phyloP scores from a whole-genome alignment of 345 rosid species.

The Limnanthes douglasii region DNA sequence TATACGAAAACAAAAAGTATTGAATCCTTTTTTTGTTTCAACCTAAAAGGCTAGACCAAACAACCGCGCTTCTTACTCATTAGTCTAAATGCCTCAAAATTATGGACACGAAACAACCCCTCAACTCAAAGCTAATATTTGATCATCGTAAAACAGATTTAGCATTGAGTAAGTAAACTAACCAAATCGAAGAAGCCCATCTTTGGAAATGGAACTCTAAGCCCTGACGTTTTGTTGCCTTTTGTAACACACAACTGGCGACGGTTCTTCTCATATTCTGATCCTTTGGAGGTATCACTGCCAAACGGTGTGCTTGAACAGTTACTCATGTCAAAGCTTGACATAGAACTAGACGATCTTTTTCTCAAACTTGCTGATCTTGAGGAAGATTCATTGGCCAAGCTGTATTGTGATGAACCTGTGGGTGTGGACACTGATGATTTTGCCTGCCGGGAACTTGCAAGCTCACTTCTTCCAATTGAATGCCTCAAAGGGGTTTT shows the following conservation, averaged over 20 bases:
- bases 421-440: constrained; percentile 7
- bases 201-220: constrained; percentile 32
- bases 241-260: background rate
- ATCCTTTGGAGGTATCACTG: constrained; percentile 5
- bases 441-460: constrained; percentile 8
- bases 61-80: too few species aligned
- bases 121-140: background rate
- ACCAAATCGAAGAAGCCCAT: constrained; percentile 35
- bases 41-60: too few species aligned
- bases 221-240: constrained; percentile 17
- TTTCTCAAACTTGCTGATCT: constrained; percentile 6
- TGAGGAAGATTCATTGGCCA: constrained; percentile 10
- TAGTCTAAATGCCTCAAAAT: background rate
- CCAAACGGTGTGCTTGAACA: constrained; percentile 2
- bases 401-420: constrained; percentile 11
- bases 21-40: too few species aligned
- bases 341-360: constrained; percentile 1
- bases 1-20: background rate
- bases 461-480: background rate
- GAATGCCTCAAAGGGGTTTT: constrained; percentile 11
- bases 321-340: background rate
- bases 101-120: background rate
- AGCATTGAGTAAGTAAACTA: constrained; percentile 1
- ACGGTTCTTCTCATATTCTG: constrained; percentile 1
- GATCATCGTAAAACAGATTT: background rate